A percentile compares a stretch with the other conserved stretches of the same genome.
Evolutionary conservation across 2,329 filamentous ascomycete species (phyloP).

Genomic region (Fusarium oxysporum): DNA sequence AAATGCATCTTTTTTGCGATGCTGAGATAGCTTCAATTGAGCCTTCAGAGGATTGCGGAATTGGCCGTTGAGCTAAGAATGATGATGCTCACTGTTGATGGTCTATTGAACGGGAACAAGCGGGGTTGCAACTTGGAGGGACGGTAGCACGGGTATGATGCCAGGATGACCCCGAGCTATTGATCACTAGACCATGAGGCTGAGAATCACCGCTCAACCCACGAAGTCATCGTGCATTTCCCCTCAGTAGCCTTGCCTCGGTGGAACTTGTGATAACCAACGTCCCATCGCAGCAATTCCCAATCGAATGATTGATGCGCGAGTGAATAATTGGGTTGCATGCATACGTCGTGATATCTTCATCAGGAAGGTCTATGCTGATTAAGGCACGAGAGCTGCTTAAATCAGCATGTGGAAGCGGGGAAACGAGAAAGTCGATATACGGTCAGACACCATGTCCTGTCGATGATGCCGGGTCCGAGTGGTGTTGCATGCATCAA

Average conservation of each 20-base stretch:
- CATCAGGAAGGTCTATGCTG: slow-evolving; percentile 22
- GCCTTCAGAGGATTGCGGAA: neutral
- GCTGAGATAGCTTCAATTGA: neutral
- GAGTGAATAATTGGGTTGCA: neutral
- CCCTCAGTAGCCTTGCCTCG: slow-evolving; percentile 4
- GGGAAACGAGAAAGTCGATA: slow-evolving; percentile 1
- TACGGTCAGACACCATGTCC: neutral
- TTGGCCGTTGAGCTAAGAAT: neutral
- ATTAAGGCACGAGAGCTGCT: neutral
- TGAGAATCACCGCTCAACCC: neutral
- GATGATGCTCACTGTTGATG: neutral
- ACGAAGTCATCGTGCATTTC: slow-evolving; percentile 3
- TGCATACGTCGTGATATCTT: slow-evolving; percentile 12
- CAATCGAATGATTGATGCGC: neutral
- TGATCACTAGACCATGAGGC: slow-evolving; percentile 16
- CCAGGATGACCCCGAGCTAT: neutral
- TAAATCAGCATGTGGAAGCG: slow-evolving; percentile 10
- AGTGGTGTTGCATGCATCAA: slow-evolving; percentile 20
- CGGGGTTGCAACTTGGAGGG: neutral
- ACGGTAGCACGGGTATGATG: neutral
- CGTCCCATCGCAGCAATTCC: neutral
- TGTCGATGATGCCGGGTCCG: slow-evolving; percentile 4
- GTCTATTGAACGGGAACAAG: neutral
- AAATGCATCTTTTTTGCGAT: neutral
- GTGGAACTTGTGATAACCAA: slow-evolving; percentile 4